Percentiles rank a stretch among this genome's conserved stretches.
These are phyloP conservation scores for Simplicillium aogashimaense DNA, from an alignment of 2,329 filamentous ascomycete genomes.

Conservation along the genomic window DNA sequence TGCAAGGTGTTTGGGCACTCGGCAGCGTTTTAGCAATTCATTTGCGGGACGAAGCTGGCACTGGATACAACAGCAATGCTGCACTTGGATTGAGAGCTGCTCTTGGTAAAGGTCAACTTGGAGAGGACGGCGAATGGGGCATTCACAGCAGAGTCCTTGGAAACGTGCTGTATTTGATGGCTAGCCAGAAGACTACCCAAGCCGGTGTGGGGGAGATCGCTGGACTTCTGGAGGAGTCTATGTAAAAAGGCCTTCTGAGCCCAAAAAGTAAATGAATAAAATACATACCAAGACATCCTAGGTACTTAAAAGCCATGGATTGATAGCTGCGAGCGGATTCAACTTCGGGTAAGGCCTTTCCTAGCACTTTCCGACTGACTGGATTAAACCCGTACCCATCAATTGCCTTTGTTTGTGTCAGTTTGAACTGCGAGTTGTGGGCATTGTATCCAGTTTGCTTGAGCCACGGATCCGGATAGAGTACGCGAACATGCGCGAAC, in stretches of 20 bases:
- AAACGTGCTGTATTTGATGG: constrained; percentile 50
- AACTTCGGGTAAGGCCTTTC: too few relatives aligned
- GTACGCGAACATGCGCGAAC: too few relatives aligned
- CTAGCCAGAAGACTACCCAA: constrained; percentile 32
- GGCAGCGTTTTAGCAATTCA: constrained; percentile 65
- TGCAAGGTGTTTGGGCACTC: constrained; percentile 61
- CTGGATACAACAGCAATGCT: constrained; percentile 37
- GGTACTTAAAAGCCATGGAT: too few relatives aligned
- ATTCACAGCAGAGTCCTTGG: constrained; percentile 45
- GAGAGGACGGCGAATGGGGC: constrained; percentile 29
- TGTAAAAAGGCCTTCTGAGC: background rate
- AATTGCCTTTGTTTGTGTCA: too few relatives aligned
- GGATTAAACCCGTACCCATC: too few relatives aligned
- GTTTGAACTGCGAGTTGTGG: too few relatives aligned
- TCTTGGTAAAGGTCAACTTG: constrained; percentile 17
- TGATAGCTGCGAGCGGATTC: too few relatives aligned
- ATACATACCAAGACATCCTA: too few relatives aligned
- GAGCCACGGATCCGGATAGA: too few relatives aligned
- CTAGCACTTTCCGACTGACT: too few relatives aligned
- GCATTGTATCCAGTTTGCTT: too few relatives aligned
- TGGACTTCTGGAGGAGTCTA: background rate
- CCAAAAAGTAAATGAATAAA: background rate
- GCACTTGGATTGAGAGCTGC: constrained; percentile 30
- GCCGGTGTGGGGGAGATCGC: constrained; percentile 18
- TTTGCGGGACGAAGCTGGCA: constrained; percentile 27